Evolutionary conservation across 2,329 filamentous ascomycete genomes (phyloP), one percentile per base, ranked within the genome.

Genomic region (Aspergillus tanneri): DNA sequence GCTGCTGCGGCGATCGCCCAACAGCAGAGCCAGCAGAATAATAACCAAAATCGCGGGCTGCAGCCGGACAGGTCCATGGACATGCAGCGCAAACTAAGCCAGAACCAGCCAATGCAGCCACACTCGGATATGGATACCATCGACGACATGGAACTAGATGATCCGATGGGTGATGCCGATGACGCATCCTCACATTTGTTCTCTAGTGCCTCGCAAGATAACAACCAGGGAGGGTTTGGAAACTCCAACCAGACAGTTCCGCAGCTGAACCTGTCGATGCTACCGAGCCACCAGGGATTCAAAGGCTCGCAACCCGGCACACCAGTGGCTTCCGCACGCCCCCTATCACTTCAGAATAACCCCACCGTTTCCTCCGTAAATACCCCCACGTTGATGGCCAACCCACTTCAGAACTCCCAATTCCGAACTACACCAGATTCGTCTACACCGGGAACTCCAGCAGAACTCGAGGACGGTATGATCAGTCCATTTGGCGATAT

Each of bases 341-440:
- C 71, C 8, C 90, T 92, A 62, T 85, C 85, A 41, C 84, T 95
- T 57, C 87, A 90, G 66, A 90, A 95, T 68, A 96, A 96, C 68
- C 92, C 92, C 12, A 96, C 91, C 1, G 92, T 97, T 14, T 99
- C 93, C 3, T 96, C 91, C 3, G 92, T 96, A 46, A 97, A 96
- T 69, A 97, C 92, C 0, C 92, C 92, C 0, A 95, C 91, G 0
- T 79, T 97, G 49, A 87, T 87, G 50, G 89, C 89, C 1, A 86
- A 90, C 56, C 85, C 88, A 25, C 76, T 84, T 53, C 79, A 77
- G 57, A 83, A 72, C 69, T 76, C 70, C 57, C 78, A 74, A 71
- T 79, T 72, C 60, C 70, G 69, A 52, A 68, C 68, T 52, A 83
- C 84, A 19, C 81, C 83, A 46, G 81, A 86, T 68, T 84, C 84